These are phyloP conservation scores for Tuber umbilicatum DNA, from an alignment of 495 filamentous ascomycete genomes.

Conservation along the genomic window DNA sequence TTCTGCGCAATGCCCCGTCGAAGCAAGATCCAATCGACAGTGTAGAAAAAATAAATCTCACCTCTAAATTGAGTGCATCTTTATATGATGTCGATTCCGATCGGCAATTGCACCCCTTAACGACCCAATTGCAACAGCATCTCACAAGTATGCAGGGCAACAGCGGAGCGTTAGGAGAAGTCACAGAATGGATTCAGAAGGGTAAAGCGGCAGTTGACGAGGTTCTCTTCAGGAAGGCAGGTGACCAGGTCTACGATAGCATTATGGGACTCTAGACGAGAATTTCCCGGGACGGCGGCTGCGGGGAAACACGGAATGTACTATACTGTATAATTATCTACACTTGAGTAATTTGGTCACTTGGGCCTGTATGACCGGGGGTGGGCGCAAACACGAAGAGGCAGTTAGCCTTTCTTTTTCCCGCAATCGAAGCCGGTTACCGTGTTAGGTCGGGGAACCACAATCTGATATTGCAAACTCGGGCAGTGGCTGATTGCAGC, in stretches of 20 bases:
- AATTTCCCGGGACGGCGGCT: slow-evolving; percentile 33
- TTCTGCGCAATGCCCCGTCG: slow-evolving; percentile 18
- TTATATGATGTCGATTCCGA: slow-evolving; percentile 37
- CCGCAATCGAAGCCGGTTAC: not conserved
- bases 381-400: not conserved
- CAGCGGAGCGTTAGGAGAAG: slow-evolving; percentile 28
- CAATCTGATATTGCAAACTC: not conserved
- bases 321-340: not conserved
- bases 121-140: slow-evolving; percentile 28
- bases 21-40: slow-evolving; percentile 27
- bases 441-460: not conserved
- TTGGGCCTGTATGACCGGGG: not conserved
- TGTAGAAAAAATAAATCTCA: slow-evolving; percentile 25
- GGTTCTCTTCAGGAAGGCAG: slow-evolving; percentile 32
- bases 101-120: slow-evolving; percentile 29
- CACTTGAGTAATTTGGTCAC: slow-evolving; percentile 5
- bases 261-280: slow-evolving; percentile 39
- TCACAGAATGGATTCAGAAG: slow-evolving; percentile 33
- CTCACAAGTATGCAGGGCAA: slow-evolving; percentile 40
- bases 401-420: not conserved
- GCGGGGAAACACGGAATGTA: slow-evolving; percentile 12
- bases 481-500: not conserved
- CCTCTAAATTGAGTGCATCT: slow-evolving; percentile 17
- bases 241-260: slow-evolving; percentile 28
- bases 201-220: slow-evolving; percentile 39